Percentiles rank a stretch among this genome's conserved stretches.
phyloP scores from a whole-genome alignment of 192 early-diverging fungal genomes.

The Spinellus fusiger region DNA sequence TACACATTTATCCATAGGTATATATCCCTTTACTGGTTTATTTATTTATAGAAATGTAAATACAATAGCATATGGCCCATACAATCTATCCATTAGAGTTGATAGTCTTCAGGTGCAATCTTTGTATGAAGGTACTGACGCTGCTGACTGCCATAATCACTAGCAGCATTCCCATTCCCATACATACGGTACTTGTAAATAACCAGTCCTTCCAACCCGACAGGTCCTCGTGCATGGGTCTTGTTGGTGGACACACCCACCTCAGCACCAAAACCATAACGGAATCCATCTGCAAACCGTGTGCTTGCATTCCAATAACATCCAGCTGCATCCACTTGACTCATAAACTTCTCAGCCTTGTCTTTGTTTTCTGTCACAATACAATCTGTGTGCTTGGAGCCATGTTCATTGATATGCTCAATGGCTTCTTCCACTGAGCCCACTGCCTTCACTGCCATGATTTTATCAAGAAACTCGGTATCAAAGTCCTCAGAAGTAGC shows the following conservation, averaged over 20 bases:
- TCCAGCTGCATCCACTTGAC: conserved; percentile 91
- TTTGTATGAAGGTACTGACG: conserved; percentile 65
- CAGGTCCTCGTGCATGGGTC: conserved; percentile 97
- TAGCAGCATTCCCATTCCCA: conserved; percentile 82
- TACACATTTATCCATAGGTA: no score
- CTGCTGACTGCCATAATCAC: conserved; percentile 77
- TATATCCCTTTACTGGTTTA: no score
- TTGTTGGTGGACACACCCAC: conserved; percentile 98
- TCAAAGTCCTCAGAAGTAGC: conserved; percentile 65
- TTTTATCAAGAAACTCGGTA: conserved; percentile 88
- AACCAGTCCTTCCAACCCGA: conserved; percentile 94
- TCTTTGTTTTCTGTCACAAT: conserved; percentile 80
- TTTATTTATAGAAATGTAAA: no score
- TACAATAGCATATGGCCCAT: no score
- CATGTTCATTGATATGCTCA: conserved; percentile 88
- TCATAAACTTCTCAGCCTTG: conserved; percentile 82
- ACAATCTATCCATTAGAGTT: conserved; percentile 2
- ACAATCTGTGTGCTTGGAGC: conserved; percentile 92
- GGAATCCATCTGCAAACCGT: conserved; percentile 96
- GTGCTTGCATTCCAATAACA: conserved; percentile 97
- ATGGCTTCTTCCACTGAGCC: conserved; percentile 72
- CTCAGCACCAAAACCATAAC: conserved; percentile 98
- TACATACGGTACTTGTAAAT: conserved; percentile 96
- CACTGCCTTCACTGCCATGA: conserved; percentile 80
- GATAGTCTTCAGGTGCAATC: conserved; percentile 34